Evolutionary conservation across 2,329 filamentous ascomycete genomes (phyloP).

Genomic region (Pseudomassariella vexata): DNA sequence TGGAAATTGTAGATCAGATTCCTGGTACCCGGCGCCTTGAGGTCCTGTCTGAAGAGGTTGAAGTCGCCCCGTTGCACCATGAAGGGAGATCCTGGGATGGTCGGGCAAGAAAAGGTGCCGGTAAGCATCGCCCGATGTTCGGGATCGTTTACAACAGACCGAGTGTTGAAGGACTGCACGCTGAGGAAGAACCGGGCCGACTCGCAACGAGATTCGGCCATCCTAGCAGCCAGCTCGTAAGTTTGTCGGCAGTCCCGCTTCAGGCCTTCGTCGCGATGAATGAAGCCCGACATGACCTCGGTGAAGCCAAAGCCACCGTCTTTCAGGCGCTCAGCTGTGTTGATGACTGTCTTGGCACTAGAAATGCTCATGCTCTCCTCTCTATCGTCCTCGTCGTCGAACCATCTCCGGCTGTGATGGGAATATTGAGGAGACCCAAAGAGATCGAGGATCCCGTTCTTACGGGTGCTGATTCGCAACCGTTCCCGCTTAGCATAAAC

Average conservation of each 20-base stretch:
- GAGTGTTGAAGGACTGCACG: conserved; percentile 48
- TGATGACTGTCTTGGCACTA: conserved; percentile 31
- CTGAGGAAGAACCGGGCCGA: conserved; percentile 54
- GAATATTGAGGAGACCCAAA: conserved; percentile 44
- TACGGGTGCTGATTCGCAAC: conserved; percentile 38
- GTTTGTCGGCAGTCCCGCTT: conserved; percentile 40
- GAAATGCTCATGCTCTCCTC: conserved; percentile 30
- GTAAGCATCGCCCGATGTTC: conserved; percentile 49
- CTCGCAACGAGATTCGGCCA: conserved; percentile 47
- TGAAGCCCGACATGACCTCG: conserved; percentile 59
- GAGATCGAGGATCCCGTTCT: conserved; percentile 45
- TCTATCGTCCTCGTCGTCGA: conserved; percentile 17
- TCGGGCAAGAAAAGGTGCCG: conserved; percentile 52
- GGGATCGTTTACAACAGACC: conserved; percentile 37
- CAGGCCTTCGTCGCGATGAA: conserved; percentile 40
- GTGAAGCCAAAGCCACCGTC: conserved; percentile 53
- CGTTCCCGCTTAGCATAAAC: conserved; percentile 34
- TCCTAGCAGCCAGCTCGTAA: conserved; percentile 46
- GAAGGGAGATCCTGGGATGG: conserved; percentile 51
- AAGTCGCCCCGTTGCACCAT: conserved; percentile 54
- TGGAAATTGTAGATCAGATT: conserved; percentile 59
- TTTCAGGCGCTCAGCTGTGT: conserved; percentile 34
- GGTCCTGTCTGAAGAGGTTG: conserved; percentile 49
- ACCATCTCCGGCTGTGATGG: conserved; percentile 12
- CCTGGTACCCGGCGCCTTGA: conserved; percentile 47